phyloP scores from a whole-genome alignment of 441 rosid species.

The Kokia cookei region DNA sequence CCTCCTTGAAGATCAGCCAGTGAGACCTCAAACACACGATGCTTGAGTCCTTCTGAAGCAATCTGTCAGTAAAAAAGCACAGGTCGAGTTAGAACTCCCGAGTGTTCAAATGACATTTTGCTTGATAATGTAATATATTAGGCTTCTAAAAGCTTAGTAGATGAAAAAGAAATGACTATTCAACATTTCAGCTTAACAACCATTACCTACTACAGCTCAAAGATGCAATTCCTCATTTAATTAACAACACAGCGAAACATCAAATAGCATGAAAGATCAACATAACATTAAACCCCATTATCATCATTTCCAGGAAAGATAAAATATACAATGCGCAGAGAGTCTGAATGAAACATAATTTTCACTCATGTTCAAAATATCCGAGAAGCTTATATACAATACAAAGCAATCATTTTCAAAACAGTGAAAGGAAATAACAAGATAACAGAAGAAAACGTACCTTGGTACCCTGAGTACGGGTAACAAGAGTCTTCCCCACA shows the following conservation, averaged over 20 bases:
- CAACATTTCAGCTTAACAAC: neutral
- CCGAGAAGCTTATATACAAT: neutral
- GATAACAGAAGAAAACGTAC: neutral
- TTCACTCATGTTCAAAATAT: neutral
- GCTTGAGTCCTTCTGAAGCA: conserved; percentile 96
- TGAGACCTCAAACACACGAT: conserved; percentile 79
- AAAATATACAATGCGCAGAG: neutral
- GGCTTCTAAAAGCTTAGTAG: neutral
- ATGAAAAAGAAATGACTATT: neutral
- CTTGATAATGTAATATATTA: neutral
- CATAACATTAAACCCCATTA: neutral
- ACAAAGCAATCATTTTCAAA: neutral
- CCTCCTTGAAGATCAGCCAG: conserved; percentile 75
- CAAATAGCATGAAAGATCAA: neutral
- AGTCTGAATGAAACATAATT: neutral
- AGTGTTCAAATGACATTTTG: neutral
- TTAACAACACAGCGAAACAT: neutral
- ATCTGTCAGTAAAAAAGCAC: conserved; percentile 34
- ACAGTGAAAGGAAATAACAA: neutral
- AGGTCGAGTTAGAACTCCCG: neutral
- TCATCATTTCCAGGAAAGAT: neutral
- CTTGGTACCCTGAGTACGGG: neutral
- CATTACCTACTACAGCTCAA: neutral
- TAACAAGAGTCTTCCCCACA: neutral
- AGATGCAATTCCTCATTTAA: neutral